Evolutionary conservation across 2,329 filamentous ascomycete species (phyloP), one percentile per base, ranked within the genome.

Genomic region (Drechslerella coelobrocha): DNA sequence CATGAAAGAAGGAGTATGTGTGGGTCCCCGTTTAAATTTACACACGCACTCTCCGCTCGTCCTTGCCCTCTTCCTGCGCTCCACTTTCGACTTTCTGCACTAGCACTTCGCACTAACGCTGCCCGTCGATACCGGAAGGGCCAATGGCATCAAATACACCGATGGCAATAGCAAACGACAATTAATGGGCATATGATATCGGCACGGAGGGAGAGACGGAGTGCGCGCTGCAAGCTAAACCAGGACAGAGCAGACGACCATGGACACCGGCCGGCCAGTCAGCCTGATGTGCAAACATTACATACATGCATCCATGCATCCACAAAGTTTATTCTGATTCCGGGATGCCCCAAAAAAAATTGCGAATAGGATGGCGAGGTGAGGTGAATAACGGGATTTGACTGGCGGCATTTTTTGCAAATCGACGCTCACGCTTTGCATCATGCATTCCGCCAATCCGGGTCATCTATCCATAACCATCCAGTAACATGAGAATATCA

Each of bases 1-100:
- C n/a, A n/a, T 66, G 34, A 10, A 66, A 66, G 17, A 12, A 43
- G 34, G 52, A 24, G 17, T 39, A 50, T 27, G 53, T 54, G 61
- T 66, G 61, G 61, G 61, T 66, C 61, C 53, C 61, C 61, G 61
- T 52, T n/a, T n/a, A n/a, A n/a, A 39, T 10, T n/a, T 39, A n/a
- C 34, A 39, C 2, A 39, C 34, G 12, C 12, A 4, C 34, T 39
- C 34, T 39, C 34, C 34, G 17, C 12, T 14, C 34, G 34, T 14
- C 34, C n/a, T n/a, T 39, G 34, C 34, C 34, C 34, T 39, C 34
- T n/a, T n/a, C n/a, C n/a, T n/a, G n/a, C n/a, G n/a, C n/a, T n/a
- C n/a, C n/a, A n/a, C n/a, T n/a, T n/a, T n/a, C n/a, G n/a, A 39
- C 4, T n/a, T 10, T 39, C 34, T 39, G 12, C 34, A 39, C 34